Evolutionary conservation across 192 early-diverging fungal species (phyloP), one percentile per base, ranked within the genome.

Genomic region (Linnemannia exigua): DNA sequence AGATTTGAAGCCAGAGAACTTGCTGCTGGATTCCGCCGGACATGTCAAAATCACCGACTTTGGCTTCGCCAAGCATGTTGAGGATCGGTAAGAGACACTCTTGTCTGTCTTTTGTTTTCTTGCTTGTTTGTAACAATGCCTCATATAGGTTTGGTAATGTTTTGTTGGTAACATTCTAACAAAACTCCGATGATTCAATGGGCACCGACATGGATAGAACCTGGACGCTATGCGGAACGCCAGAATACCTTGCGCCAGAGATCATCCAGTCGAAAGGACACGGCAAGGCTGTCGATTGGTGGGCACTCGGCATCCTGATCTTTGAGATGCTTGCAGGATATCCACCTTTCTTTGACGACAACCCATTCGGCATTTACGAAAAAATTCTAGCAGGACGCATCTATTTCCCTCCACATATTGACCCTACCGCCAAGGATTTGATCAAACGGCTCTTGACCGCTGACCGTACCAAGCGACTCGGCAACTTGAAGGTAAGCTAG

Each of bases 261-360:
- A 99, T 99, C 70, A 99, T 99, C 89, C 96, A 98, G 89, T 94
- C 94, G 80, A 98, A 97, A 91, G 98, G 98, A 46, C 97, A 99
- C 82, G 97, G 97, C 19, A 98, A 98, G 83, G 94, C 98, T 4
- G 98, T 99, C 15, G 98, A 99, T 88, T 99, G 98, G 98, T 99
- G 98, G 98, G 97, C 97, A 25, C 90, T 99, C 36, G 98, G 98
- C 48, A 98, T 99, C 71, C 90, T 99, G 50, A 96, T 98, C 67
- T 99, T 97, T 89, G 98, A 99, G 88, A 99, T 99, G 98, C 90
- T 99, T 77, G 97, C 96, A 28, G 98, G 98, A 90, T 95, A 97
- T 83, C 98, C 98, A 75, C 98, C 98, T 9, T 99, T 98, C 89
- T 98, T 95, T 87, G 98, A 98, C 90, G 97, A 99, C 87, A 97